phyloP scores from a whole-genome alignment of 768 basidiomycete genomes.

The Psilocybe sp. region DNA sequence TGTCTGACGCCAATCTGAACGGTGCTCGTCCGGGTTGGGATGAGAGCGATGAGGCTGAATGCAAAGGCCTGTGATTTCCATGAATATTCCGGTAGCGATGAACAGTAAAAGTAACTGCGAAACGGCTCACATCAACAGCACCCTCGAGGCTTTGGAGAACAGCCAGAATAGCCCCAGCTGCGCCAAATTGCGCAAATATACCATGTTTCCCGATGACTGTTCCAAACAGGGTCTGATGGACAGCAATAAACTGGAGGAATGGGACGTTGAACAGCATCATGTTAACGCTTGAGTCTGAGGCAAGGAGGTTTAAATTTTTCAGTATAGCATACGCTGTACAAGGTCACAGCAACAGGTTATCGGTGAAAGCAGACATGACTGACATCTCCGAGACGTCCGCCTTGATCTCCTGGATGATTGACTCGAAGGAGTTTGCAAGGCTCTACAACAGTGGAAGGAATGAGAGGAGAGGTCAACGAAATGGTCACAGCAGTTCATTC shows the following conservation, averaged over 20 bases:
- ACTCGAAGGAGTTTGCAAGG: neutral
- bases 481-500: no score
- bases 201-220: constrained; percentile 12
- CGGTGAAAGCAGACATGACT: neutral
- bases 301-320: neutral
- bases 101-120: neutral
- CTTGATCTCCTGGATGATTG: neutral
- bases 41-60: neutral
- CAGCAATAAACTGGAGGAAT: constrained; percentile 4
- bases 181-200: constrained; percentile 10
- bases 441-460: neutral
- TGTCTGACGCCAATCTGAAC: neutral
- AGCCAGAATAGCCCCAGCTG: constrained; percentile 5
- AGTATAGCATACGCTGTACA: neutral
- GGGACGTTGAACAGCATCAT: neutral
- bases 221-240: constrained; percentile 9
- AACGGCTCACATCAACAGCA: constrained; percentile 1
- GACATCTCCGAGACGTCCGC: neutral
- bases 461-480: no score
- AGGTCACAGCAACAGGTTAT: neutral
- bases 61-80: neutral
- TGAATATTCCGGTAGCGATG: neutral
- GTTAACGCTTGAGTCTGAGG: neutral
- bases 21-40: neutral
- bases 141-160: constrained; percentile 5